Conservation (phyloP, 495 filamentous ascomycete genomes). For the Penicillium egyptiacum region DNA sequence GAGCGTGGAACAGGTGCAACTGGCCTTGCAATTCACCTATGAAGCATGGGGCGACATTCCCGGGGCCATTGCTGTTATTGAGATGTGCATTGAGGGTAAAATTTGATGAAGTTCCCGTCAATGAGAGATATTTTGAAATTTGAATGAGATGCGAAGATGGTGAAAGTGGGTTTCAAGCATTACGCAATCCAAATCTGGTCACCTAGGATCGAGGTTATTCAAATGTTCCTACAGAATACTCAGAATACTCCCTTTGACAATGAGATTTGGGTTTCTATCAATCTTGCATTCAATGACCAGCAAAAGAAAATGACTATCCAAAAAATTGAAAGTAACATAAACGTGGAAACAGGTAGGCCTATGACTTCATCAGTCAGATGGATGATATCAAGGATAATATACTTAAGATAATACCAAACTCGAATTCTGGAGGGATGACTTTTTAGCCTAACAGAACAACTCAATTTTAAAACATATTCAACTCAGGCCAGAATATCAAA, state of each 20-base stretch:
- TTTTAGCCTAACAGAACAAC: too few relatives aligned
- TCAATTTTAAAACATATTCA: background rate
- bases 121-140: background rate
- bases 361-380: too few relatives aligned
- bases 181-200: background rate
- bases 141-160: background rate
- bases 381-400: too few relatives aligned
- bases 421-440: too few relatives aligned
- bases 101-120: background rate
- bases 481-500: too few relatives aligned
- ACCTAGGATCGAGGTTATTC: background rate
- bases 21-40: background rate
- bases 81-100: background rate
- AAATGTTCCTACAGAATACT: background rate
- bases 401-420: too few relatives aligned
- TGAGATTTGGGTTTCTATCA: background rate
- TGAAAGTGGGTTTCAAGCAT: background rate
- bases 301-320: background rate
- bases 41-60: background rate
- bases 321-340: background rate
- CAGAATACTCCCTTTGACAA: background rate
- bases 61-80: background rate
- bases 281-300: background rate
- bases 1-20: constrained; percentile 3
- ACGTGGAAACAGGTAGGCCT: background rate